Evolutionary conservation across 1,284 basidiomycete genomes (phyloP).

Genomic region (Leccinum subatratum): DNA sequence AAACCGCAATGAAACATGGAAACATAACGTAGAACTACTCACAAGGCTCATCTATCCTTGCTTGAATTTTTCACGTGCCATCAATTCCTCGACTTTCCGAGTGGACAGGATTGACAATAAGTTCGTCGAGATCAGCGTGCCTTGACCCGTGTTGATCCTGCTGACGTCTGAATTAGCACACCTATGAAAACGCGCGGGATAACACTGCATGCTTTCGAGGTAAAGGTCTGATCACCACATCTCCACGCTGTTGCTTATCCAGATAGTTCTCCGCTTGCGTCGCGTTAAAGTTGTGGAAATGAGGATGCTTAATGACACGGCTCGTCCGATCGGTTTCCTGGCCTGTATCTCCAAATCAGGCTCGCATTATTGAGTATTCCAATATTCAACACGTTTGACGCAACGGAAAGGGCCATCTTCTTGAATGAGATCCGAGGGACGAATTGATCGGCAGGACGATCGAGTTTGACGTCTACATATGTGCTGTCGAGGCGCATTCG

Average conservation of each 20-base stretch:
- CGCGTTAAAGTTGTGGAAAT: conserved; percentile 96
- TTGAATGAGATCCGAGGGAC: conserved; percentile 61
- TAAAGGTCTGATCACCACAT: conserved; percentile 90
- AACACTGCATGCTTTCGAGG: conserved; percentile 60
- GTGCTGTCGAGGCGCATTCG: conserved; percentile 79
- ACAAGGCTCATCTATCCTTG: conserved; percentile 84
- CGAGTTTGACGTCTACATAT: too few relatives aligned
- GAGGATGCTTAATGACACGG: conserved; percentile 94
- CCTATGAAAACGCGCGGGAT: conserved; percentile 2
- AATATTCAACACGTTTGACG: conserved; percentile 59
- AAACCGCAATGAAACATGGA: neutral
- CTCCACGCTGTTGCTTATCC: conserved; percentile 86
- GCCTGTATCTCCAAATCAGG: conserved; percentile 73
- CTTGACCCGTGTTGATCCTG: conserved; percentile 77
- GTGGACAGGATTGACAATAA: conserved; percentile 97
- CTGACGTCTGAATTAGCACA: conserved; percentile 66
- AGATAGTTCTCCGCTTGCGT: conserved; percentile 87
- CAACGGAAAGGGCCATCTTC: conserved; percentile 66
- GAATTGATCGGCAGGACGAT: conserved; percentile 84
- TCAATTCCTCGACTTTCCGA: conserved; percentile 90
- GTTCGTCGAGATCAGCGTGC: conserved; percentile 88
- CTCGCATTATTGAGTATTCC: conserved; percentile 63
- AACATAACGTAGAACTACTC: conserved; percentile 34
- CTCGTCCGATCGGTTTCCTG: conserved; percentile 75
- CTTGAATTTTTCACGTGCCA: conserved; percentile 96